Conservation (phyloP, 2,329 filamentous ascomycete genomes). For the Alternaria incomplexa region DNA sequence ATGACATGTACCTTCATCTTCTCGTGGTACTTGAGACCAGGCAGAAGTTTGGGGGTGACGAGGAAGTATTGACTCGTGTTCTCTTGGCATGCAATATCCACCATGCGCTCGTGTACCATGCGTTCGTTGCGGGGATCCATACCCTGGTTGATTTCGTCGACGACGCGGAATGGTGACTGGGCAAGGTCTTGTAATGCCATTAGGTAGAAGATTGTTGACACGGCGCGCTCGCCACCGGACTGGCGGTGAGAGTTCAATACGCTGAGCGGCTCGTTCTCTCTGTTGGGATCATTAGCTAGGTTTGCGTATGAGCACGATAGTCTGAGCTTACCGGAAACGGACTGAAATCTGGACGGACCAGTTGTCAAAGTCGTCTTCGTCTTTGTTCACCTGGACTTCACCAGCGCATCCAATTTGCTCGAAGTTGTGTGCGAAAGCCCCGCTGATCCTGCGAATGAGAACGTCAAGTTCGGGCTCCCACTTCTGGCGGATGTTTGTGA, state of each 20-base stretch:
- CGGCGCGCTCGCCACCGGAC: constrained; percentile 92
- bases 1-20: constrained; percentile 96
- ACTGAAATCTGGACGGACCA: constrained; percentile 96
- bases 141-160: constrained; percentile 99
- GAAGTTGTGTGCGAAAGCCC: constrained; percentile 92
- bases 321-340: constrained; percentile 76
- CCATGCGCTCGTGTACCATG: constrained; percentile 97
- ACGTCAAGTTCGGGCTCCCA: constrained; percentile 88
- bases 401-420: constrained; percentile 92
- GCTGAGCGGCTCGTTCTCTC: constrained; percentile 78
- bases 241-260: constrained; percentile 90
- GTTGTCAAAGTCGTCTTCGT: constrained; percentile 84
- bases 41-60: constrained; percentile 94
- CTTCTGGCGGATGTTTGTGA: constrained; percentile 68
- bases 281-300: constrained; percentile 14
- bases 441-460: constrained; percentile 80
- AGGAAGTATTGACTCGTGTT: constrained; percentile 85
- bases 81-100: constrained; percentile 91
- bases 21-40: constrained; percentile 80
- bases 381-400: constrained; percentile 86
- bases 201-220: constrained; percentile 98
- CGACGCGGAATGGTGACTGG: constrained; percentile 93
- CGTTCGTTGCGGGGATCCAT: constrained; percentile 99
- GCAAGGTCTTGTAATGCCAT: constrained; percentile 97
- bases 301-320: neutral